Conservation (phyloP, 345 rosid species). For the Populus ilicifolia region DNA sequence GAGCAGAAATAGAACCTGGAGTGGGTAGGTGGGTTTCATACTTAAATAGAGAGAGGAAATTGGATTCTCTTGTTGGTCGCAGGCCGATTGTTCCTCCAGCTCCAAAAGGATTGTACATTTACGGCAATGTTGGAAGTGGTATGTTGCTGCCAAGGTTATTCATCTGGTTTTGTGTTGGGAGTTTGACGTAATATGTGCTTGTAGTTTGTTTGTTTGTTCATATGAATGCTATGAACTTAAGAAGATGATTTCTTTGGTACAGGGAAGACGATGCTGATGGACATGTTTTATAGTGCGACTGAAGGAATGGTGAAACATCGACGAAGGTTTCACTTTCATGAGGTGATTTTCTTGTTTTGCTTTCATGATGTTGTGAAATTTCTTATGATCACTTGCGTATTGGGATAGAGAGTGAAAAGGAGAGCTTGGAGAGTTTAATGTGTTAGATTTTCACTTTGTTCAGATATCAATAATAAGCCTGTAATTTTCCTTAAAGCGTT, state of each 20-base stretch:
- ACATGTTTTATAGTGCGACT: conserved; percentile 81
- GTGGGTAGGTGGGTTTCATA: conserved; percentile 97
- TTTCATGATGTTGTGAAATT: conserved; percentile 3
- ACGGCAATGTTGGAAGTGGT: conserved; percentile 95
- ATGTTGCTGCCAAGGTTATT: conserved; percentile 26
- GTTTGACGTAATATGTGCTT: not conserved
- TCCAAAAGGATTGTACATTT: conserved; percentile 86
- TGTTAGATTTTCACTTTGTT: not conserved
- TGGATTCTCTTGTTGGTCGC: conserved; percentile 69
- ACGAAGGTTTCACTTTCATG: conserved; percentile 78
- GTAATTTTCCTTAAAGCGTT: not conserved
- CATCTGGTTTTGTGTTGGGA: not conserved
- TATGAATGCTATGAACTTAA: not conserved
- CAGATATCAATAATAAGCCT: not conserved
- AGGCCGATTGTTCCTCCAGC: conserved; percentile 71
- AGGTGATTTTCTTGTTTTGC: conserved; percentile 41
- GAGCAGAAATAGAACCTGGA: conserved; percentile 65
- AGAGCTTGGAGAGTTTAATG: not conserved
- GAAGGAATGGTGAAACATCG: conserved; percentile 64
- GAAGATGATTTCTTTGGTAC: conserved; percentile 14
- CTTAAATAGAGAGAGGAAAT: conserved; percentile 79
- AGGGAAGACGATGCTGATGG: conserved; percentile 99
- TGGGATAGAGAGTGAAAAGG: not conserved
- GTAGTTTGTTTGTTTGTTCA: not conserved
- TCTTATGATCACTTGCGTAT: not conserved